Percentiles rank a stretch among this genome's conserved stretches.
phyloP scores from a whole-genome alignment of 2,329 filamentous ascomycete genomes.

The Epichloe elymi region DNA sequence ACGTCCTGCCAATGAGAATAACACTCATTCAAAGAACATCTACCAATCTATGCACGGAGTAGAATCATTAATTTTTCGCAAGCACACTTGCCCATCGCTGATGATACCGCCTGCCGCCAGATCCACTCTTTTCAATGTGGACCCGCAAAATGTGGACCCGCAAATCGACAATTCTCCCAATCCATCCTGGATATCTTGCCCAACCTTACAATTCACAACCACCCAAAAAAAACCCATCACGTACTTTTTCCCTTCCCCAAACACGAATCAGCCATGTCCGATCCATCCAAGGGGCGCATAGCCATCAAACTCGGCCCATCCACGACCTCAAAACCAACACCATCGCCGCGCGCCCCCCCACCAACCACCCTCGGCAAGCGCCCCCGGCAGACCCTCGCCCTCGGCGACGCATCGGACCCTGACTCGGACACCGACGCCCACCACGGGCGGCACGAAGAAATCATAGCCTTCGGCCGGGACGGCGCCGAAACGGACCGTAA shows the following conservation, averaged over 20 bases:
- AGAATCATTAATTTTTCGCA: too few species aligned
- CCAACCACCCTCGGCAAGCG: slow-evolving; percentile 36
- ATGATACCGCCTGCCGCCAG: too few species aligned
- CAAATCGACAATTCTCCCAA: too few species aligned
- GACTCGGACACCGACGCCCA: slow-evolving; percentile 30
- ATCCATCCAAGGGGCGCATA: slow-evolving; percentile 27
- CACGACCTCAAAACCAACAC: slow-evolving; percentile 8
- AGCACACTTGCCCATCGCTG: too few species aligned
- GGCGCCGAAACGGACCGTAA: slow-evolving; percentile 26
- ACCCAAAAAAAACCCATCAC: too few species aligned
- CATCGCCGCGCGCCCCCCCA: slow-evolving; percentile 17
- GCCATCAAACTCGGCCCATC: slow-evolving; percentile 33
- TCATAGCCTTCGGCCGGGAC: slow-evolving; percentile 37
- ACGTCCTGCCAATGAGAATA: too few species aligned
- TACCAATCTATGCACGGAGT: too few species aligned
- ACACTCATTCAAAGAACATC: too few species aligned
- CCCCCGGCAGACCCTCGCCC: slow-evolving; percentile 23
- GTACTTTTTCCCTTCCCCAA: not conserved
- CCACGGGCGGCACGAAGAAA: slow-evolving; percentile 27
- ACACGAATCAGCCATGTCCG: slow-evolving; percentile 20
- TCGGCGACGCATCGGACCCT: slow-evolving; percentile 29
- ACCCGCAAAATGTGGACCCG: too few species aligned
- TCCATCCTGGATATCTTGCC: not conserved
- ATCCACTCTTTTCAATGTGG: too few species aligned
- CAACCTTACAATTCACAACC: too few species aligned